phyloP scores from a whole-genome alignment of 306 rosid species.

The Castanea sativa region DNA sequence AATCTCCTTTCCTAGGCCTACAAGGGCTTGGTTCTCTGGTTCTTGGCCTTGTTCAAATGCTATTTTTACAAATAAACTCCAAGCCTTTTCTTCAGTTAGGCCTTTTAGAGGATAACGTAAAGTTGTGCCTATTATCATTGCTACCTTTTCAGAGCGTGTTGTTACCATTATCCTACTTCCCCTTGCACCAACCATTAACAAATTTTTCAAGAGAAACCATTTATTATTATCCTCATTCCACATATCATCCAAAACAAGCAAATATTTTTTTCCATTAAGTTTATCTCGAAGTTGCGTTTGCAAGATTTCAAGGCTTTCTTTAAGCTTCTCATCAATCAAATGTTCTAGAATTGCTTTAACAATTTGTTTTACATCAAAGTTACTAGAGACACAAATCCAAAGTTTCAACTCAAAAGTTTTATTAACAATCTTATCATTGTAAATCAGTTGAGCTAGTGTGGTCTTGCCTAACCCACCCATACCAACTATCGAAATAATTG shows the following conservation, averaged over 20 bases:
- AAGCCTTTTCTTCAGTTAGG: too few species aligned
- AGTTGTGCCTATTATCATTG: neutral
- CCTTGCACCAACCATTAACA: neutral
- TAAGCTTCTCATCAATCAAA: neutral
- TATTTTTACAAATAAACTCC: too few species aligned
- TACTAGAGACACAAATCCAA: constrained; percentile 10
- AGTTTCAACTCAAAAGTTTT: neutral
- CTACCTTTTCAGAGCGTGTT: neutral
- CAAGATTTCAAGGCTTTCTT: neutral
- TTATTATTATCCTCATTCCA: neutral
- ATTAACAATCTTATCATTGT: neutral
- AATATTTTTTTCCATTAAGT: neutral
- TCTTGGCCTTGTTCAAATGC: too few species aligned
- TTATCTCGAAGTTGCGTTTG: neutral
- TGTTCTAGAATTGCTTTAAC: neutral
- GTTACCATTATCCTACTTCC: neutral
- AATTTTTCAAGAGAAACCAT: neutral
- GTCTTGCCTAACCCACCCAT: constrained; percentile 26
- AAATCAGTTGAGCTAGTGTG: constrained; percentile 17
- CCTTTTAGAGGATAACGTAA: too few species aligned
- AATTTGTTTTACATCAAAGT: neutral
- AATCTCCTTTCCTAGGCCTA: too few species aligned
- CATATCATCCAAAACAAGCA: neutral
- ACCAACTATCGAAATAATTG: neutral
- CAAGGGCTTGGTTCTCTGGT: too few species aligned